Conservation (phyloP, 768 basidiomycete species). For the Agaricus subrufescens region DNA sequence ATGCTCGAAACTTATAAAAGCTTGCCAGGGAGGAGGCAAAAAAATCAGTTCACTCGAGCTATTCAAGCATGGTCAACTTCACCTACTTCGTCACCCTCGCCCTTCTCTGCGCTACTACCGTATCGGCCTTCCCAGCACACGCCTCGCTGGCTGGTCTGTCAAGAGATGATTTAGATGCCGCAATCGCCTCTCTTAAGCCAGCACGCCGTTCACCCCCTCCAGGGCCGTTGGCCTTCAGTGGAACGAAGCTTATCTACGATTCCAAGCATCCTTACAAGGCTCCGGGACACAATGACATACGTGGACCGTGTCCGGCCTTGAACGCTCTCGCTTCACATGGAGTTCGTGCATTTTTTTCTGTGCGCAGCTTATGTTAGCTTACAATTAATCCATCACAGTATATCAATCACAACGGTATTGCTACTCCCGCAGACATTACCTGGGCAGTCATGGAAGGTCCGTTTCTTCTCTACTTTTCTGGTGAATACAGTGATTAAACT, state of each 20-base stretch:
- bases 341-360: background rate
- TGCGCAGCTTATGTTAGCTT: background rate
- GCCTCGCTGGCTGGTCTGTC: constrained; percentile 20
- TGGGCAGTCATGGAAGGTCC: constrained; percentile 14
- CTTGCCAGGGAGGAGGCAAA: too few relatives aligned
- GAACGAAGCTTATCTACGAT: constrained; percentile 13
- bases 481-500: background rate
- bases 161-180: constrained; percentile 13
- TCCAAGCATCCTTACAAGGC: constrained; percentile 15
- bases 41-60: too few relatives aligned
- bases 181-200: constrained; percentile 2
- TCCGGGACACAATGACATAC: constrained; percentile 10
- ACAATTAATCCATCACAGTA: constrained; percentile 2
- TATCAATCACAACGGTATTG: constrained; percentile 12
- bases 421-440: constrained; percentile 13
- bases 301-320: constrained; percentile 16
- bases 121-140: constrained; percentile 18
- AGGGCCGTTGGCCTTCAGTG: constrained; percentile 6
- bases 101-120: background rate
- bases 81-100: background rate
- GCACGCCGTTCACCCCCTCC: constrained; percentile 7
- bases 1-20: too few relatives aligned
- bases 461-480: background rate
- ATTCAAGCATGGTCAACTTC: background rate
- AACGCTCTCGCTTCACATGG: constrained; percentile 18